Percentiles rank a stretch among this genome's conserved stretches.
These are phyloP conservation scores for Microsporum ferrugineum DNA, from an alignment of 2,329 filamentous ascomycete species.

Conservation along the genomic window DNA sequence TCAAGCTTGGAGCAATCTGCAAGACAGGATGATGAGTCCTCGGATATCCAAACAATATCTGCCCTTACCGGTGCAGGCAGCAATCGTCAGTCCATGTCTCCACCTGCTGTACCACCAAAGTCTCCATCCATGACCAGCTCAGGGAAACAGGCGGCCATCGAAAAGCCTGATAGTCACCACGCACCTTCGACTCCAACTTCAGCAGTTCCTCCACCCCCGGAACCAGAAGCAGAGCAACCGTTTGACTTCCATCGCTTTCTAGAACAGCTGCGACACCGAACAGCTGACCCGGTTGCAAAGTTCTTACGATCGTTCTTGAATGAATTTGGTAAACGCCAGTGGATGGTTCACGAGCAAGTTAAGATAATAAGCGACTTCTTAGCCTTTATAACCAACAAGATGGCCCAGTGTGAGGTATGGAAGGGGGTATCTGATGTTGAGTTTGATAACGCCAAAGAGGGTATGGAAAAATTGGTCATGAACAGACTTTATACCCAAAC, in stretches of 20 bases:
- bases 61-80: background rate
- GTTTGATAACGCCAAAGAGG: conserved; percentile 95
- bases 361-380: conserved; percentile 97
- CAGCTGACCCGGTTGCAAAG: conserved; percentile 92
- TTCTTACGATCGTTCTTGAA: conserved; percentile 88
- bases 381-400: conserved; percentile 94
- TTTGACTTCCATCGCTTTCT: conserved; percentile 98
- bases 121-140: conserved; percentile 13
- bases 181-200: conserved; percentile 28
- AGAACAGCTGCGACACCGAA: conserved; percentile 88
- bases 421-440: conserved; percentile 88
- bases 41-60: conserved; percentile 16
- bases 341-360: conserved; percentile 99
- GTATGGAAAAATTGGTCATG: conserved; percentile 99
- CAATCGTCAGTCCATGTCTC: conserved; percentile 12
- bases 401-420: conserved; percentile 96
- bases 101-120: conserved; percentile 20
- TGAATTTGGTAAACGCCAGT: conserved; percentile 94
- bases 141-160: conserved; percentile 16
- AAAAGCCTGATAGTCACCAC: conserved; percentile 17
- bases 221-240: conserved; percentile 71
- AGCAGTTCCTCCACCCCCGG: conserved; percentile 47
- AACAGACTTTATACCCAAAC: conserved; percentile 92
- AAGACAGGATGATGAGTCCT: conserved; percentile 31
- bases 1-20: conserved; percentile 68